Conservation (phyloP, 139 green algal species). For the Chlorella sp. region DNA sequence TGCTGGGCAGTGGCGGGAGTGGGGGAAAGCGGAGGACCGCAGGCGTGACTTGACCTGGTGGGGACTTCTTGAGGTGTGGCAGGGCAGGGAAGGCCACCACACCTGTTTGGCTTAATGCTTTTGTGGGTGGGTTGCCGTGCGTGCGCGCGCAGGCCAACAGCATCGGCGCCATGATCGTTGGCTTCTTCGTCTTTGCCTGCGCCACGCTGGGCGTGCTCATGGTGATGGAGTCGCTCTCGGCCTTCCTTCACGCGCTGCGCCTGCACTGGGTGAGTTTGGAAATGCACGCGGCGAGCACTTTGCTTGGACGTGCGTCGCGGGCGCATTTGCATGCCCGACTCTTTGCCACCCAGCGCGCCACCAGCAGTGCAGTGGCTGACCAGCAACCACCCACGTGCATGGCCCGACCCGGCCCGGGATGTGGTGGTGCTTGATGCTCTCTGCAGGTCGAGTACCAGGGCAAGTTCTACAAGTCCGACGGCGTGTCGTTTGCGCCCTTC, state of each 20-base stretch:
- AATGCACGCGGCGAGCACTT: no score
- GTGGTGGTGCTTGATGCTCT: no score
- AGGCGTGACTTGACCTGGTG: neutral
- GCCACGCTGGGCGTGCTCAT: slow-evolving; percentile 95
- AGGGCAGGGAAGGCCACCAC: neutral
- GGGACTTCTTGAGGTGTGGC: no score
- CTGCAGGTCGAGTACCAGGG: slow-evolving; percentile 48
- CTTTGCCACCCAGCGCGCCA: no score
- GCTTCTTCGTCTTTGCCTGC: slow-evolving; percentile 86
- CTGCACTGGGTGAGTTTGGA: slow-evolving; percentile 98
- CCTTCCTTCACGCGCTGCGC: slow-evolving; percentile 97
- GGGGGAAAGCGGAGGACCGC: neutral
- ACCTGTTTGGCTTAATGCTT: neutral
- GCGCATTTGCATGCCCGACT: no score
- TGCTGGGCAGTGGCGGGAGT: neutral
- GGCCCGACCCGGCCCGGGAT: no score
- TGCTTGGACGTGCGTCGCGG: no score
- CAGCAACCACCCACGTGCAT: no score
- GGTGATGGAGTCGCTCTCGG: slow-evolving; percentile 94
- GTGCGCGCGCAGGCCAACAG: slow-evolving; percentile 27
- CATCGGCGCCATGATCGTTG: slow-evolving; percentile 50
- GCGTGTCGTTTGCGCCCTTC: no score
- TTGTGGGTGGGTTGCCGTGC: neutral
- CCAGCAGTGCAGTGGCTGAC: no score
- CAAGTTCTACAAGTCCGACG: slow-evolving; percentile 60